Conservation (phyloP, 768 basidiomycete genomes). For the Scleroderma citrinum region DNA sequence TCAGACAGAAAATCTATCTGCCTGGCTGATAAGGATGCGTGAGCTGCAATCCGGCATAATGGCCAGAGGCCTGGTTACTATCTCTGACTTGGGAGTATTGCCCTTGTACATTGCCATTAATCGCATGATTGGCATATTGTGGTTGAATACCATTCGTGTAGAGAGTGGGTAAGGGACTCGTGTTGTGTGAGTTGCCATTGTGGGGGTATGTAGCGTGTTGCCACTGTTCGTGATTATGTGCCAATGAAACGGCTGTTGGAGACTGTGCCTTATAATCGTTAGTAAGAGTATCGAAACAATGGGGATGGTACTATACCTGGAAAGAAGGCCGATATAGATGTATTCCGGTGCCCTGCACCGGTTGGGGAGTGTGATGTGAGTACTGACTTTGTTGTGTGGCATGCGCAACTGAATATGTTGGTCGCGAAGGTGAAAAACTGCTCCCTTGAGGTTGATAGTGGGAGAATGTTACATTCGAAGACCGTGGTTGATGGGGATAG, state of each 20-base stretch:
- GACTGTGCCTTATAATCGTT: conserved; percentile 6
- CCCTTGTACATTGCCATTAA: conserved; percentile 7
- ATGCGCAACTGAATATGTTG: conserved; percentile 23
- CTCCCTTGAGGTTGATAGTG: conserved; percentile 34
- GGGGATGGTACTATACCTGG: conserved; percentile 12
- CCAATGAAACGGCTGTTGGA: conserved; percentile 8
- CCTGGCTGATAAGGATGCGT: conserved; percentile 25
- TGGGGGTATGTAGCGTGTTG: conserved; percentile 20
- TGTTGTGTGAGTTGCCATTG: conserved; percentile 11
- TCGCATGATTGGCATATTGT: conserved; percentile 20
- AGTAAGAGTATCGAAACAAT: not conserved
- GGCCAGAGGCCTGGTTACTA: conserved; percentile 13
- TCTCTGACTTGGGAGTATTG: conserved; percentile 26
- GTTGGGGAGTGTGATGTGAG: conserved; percentile 13
- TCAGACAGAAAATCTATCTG: conserved; percentile 12
- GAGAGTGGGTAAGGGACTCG: conserved; percentile 14
- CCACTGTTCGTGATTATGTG: conserved; percentile 21
- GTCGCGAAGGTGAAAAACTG: conserved; percentile 30
- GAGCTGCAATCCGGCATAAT: conserved; percentile 24
- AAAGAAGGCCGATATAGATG: conserved; percentile 20
- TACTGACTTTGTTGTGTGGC: conserved; percentile 14
- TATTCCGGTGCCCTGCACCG: conserved; percentile 9
- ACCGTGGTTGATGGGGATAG: conserved; percentile 14
- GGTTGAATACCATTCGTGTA: conserved; percentile 19
- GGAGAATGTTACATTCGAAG: conserved; percentile 29